Base-by-base conservation (phyloP, 108 stramenopile genomes). In the Nitzschia sp. region DNA sequence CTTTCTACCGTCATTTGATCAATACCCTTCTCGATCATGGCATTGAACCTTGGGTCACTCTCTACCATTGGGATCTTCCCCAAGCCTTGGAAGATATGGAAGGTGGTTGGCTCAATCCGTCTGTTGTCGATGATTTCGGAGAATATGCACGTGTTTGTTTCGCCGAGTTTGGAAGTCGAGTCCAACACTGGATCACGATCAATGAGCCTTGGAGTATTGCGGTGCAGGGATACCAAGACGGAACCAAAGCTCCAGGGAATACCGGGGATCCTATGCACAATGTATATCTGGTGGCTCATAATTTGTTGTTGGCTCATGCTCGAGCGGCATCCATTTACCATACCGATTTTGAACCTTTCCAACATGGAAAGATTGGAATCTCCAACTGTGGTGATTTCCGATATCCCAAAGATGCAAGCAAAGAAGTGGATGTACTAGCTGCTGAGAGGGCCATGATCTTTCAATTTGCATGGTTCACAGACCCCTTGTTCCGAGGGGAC, bases 51-150 rank as follows among this genome's bases (percentile, higher is more conserved):
- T 86, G 84, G 57, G 84, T 94, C 1, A 97, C 96, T 0, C 73
- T 98, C 17, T 97, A 89, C 58, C 97, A 98, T 65, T 98, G 97
- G 97, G 97, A 98, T 74, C 69, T 97, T 19, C 97, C 97, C 8
- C 90, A 95, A 61, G 60, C 63, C 17, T 63, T 98, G 29, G 79
- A 96, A 57, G 89, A 89, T 21, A 68, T 77, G 52, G 88, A 88
- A 55, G 83, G 88, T 42, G 96, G 95, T 46, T 94, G 94, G 85
- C 72, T 89, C 50, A 67, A 71, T 48, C 54, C 50, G 15, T 26
- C 46, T 14, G 79, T 94, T 19, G 75, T 83, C 8, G 63, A 79
- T 12, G 91, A 79, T 51, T 98, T 96, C 79, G 87, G 78, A 6
- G 65, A 80, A 11, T 98, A 96, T 72, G 93, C 95, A n/a, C 75